These are phyloP conservation scores for Pterula multifida DNA, from an alignment of 1,284 basidiomycete species.

Conservation along the genomic window DNA sequence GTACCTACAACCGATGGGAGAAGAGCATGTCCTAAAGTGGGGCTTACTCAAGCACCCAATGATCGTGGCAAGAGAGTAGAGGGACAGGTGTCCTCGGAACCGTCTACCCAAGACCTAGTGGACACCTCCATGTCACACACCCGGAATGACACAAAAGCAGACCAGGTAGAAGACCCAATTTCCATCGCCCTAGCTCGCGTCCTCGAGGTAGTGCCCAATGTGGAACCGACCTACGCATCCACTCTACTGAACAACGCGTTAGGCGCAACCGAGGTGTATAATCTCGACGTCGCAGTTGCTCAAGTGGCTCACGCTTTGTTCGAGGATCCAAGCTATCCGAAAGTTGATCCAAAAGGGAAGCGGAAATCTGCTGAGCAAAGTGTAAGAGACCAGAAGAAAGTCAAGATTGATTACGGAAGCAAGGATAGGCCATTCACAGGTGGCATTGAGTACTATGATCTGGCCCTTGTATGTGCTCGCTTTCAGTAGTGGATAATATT, in stretches of 20 bases:
- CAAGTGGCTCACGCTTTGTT: constrained; percentile 45
- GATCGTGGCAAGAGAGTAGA: neutral
- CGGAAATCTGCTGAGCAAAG: constrained; percentile 24
- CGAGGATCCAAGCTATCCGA: constrained; percentile 52
- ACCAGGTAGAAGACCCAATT: neutral
- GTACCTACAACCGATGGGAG: neutral
- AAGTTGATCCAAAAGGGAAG: constrained; percentile 38
- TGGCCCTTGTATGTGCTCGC: constrained; percentile 33
- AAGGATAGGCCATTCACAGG: constrained; percentile 27
- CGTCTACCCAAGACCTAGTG: neutral
- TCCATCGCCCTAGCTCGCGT: constrained; percentile 27
- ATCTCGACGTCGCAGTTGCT: constrained; percentile 31
- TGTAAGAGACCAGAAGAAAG: constrained; percentile 17
- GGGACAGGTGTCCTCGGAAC: neutral
- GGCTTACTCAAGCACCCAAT: neutral
- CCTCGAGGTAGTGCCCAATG: constrained; percentile 58
- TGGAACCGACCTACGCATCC: constrained; percentile 37
- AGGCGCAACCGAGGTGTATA: constrained; percentile 15
- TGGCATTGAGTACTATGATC: constrained; percentile 31
- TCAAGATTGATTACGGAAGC: constrained; percentile 38
- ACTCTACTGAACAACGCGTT: constrained; percentile 25
- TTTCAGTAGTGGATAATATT: neutral
- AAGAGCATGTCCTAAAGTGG: neutral
- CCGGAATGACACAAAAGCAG: neutral
- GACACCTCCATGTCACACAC: neutral